A percentile compares a stretch with the other conserved stretches of the same genome.
Conservation (phyloP, 306 rosid species). For the Mucuna pruriens region DNA sequence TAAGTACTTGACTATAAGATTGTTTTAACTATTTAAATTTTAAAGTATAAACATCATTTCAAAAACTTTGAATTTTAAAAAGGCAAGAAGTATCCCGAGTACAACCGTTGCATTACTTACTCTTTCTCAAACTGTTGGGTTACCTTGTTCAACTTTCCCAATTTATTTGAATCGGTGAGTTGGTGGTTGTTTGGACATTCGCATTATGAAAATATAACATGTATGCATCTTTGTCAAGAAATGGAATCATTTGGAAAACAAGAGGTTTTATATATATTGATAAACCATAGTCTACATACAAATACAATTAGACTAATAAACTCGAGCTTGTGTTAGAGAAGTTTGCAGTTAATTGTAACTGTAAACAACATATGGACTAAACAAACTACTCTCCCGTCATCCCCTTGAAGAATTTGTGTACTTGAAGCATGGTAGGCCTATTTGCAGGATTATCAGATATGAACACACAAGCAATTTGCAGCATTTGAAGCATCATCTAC, state of each 20-base stretch:
- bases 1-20: too few relatives aligned
- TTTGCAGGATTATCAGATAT: slow-evolving; percentile 86
- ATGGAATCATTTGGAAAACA: slow-evolving; percentile 18
- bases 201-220: not conserved
- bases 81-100: too few relatives aligned
- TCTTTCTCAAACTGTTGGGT: too few relatives aligned
- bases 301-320: slow-evolving; percentile 14
- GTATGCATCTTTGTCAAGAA: not conserved
- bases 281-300: slow-evolving; percentile 15
- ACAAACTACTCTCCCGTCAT: slow-evolving; percentile 64
- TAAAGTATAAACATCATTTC: too few relatives aligned
- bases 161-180: too few relatives aligned
- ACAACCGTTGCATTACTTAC: too few relatives aligned
- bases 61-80: too few relatives aligned
- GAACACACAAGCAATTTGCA: slow-evolving; percentile 83
- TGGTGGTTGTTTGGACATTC: too few relatives aligned
- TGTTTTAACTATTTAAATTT: too few relatives aligned
- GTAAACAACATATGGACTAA: too few relatives aligned
- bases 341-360: slow-evolving; percentile 28
- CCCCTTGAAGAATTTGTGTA: slow-evolving; percentile 72
- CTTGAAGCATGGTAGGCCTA: slow-evolving; percentile 96
- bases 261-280: slow-evolving; percentile 14
- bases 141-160: too few relatives aligned
- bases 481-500: slow-evolving; percentile 80
- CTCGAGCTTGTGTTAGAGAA: slow-evolving; percentile 32